Base-by-base conservation (phyloP, 495 filamentous ascomycete species). In the Daldinia loculata region DNA sequence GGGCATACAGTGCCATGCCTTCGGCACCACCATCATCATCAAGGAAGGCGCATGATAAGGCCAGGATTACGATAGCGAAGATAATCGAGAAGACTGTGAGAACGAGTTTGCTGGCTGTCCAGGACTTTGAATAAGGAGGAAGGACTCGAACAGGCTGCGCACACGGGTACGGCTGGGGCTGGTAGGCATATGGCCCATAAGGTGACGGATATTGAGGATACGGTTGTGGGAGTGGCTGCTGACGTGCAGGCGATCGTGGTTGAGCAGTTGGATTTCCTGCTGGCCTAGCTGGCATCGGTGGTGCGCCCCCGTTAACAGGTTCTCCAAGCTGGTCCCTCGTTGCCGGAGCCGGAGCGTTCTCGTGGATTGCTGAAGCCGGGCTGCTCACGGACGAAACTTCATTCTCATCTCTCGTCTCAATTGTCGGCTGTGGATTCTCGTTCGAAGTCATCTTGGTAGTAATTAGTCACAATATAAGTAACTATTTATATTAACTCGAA, bases 31-130 rank as follows among this genome's bases (percentile, higher is more conserved):
- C 32, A 2, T 26, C 50, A 6, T 64, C 39, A n/a, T 45, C 50
- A n/a, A 65, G 14, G 55, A 73, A 65, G n/a, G 57, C 62, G 34
- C 70, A 69, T 6, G 70, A 34, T 30, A 75, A 29, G n/a, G 67
- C 73, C 3, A 83, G 24, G 15, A 81, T 76, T 15, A 78, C 56
- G 9, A 74, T 72, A 2, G 63, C 75, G 52, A 71, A 32, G 6
- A 77, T 12, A 24, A 74, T 57, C n/a, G 77, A 78, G 17, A 76
- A 3, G 26, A 58, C 45, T 0, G 69, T 72, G 5, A 83, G 61
- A 6, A 65, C 68, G n/a, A 82, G 66, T 61, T 80, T 83, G 32
- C 56, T 63, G 27, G 36, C 26, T 12, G 69, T 61, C 51, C 74
- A 75, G 24, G 67, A 14, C 26, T 45, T 66, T 17, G 67, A 67